Base-by-base conservation (phyloP, 371 early-diverging fungal genomes). In the Rhizopus sp. region DNA sequence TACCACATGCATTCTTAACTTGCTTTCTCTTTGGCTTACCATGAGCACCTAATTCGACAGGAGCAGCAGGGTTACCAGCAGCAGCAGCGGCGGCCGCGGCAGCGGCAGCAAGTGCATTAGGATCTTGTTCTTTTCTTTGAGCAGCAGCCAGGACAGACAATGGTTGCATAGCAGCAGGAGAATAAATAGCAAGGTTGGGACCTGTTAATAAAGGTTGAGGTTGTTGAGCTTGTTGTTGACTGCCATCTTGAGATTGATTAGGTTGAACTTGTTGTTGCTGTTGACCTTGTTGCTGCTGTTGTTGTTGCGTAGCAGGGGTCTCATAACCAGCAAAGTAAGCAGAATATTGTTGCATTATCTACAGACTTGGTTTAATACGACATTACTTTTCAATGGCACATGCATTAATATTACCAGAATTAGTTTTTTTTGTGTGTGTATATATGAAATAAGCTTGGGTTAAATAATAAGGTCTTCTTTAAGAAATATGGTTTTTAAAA, bases 1-100 rank as follows among this genome's bases (percentile, higher is more conserved):
- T 81, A 87, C 86, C 83, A 75, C 93, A 92, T 10, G 93, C 93
- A 67, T 89, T 88, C 65, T 92, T 92, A 52, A 91, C 91, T 66
- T 92, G 93, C 50, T 86, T 83, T 50, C 89, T 76, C 55, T 70
- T 70, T 4, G 70, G 63, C 15, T 70, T 70, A 17, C 69, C 70
- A 41, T 59, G 66, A 38, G 66, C 66, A 16, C 63, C 66, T 7
- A 66, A 17, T 6, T 54, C 57, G 31, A 50, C 35, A n/a, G 49
- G 35, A 16, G 8, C 50, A 23, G 23, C 23, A 30, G 41, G 29
- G 13, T 10, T 51, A 23, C 41, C 63, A 23, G 46, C 66, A 46
- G 53, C 63, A 29, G 63, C 66, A 7, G 60, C 63, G 10, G 55
- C 17, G 8, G 45, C 57, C n/a, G 37, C 38, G 16, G 63, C 66